Evolutionary conservation across 2,329 filamentous ascomycete genomes (phyloP), one percentile per base, ranked within the genome.

Genomic region (Kalaharituber pfeilii): DNA sequence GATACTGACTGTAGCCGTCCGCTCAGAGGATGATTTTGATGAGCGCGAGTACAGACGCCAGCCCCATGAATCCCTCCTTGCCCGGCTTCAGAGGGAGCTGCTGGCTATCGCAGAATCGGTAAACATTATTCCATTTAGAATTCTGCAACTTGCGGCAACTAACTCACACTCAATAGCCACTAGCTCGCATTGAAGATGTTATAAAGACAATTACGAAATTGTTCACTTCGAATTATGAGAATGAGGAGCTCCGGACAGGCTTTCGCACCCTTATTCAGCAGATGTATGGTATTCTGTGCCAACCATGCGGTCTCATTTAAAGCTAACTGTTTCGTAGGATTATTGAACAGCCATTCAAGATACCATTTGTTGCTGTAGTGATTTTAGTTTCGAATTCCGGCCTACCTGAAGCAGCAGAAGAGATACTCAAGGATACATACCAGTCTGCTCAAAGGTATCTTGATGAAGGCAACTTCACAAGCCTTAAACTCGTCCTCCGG

Each of bases 291-390:
- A n/a, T 64, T 42, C 26, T 26, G 11, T 13, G 13, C 7, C 11
- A 20, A 20, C 7, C 49, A 24, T 11, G n/a, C 24, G 24, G 51
- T 29, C n/a, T 20, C 27, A 29, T 22, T 29, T 49, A 25, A 28
- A 33, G 56, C 50, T 53, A 55, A 45, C 39, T 51, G 13, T 27
- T 42, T n/a, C 25, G 49, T 56, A 79, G 76, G 60, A 75, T 84
- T 44, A 67, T 86, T 30, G 91, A 98, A 70, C 91, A 98, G 70
- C 91, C 91, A 1, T 82, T 98, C 68, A 96, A 96, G 73, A 93
- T 87, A n/a, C 89, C 91, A 0, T 96, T 95, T 66, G 76, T 94
- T 33, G 87, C 88, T 8, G 86, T 84, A 20, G 81, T 89, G 13
- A 76, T 93, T 44, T 75, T 94, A 55, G 77, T 86, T 54, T 77